Evolutionary conservation across 306 rosid genomes (phyloP), one percentile per base, ranked within the genome.

Genomic region (Lathyrus oleraceus): DNA sequence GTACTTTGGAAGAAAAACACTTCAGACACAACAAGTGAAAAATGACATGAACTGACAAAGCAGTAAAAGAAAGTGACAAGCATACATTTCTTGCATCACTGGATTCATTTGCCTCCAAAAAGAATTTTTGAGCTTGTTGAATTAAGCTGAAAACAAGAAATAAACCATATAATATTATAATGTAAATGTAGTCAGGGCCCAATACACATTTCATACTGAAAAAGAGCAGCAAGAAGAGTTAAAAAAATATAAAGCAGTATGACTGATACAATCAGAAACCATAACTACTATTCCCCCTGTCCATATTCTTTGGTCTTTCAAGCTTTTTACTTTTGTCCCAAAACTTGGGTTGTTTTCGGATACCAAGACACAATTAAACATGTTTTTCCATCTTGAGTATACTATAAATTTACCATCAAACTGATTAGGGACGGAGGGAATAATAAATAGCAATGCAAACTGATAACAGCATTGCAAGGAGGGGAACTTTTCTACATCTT

Each of bases 11-110:
- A 70, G 62, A 44, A 74, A 66, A 74, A 38, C 23, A 44, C 43
- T 67, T 54, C 49, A 5, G 20, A 45, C 47, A 23, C 45, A 53
- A 45, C 59, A 70, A 69, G 9, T 36, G 20, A 63, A 76, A 47
- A 40, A 38, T 23, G 64, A 74, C 58, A 79, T 25, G 38, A 35
- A 73, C 52, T 65, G 27, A 60, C 65, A 63, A 66, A 57, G 59
- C 19, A 38, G 10, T 62, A 70, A 11, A 58, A 21, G 74, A 78
- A 70, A 69, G 67, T 70, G 78, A 78, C 69, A 76, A 76, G 70
- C 92, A 80, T 91, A 95, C 97, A 85, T 86, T 87, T 87, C 96
- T 87, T 71, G 96, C 54, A 79, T 87, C 91, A 85, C 79, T 76
- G 20, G 89, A 83, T 73, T 94, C 95, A 79, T 83, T 84, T 66